A percentile compares a stretch with the other conserved stretches of the same genome.
These are phyloP conservation scores for Saccharomycopsis hybrid DNA, from an alignment of 1,139 yeast species.

Conservation along the genomic window DNA sequence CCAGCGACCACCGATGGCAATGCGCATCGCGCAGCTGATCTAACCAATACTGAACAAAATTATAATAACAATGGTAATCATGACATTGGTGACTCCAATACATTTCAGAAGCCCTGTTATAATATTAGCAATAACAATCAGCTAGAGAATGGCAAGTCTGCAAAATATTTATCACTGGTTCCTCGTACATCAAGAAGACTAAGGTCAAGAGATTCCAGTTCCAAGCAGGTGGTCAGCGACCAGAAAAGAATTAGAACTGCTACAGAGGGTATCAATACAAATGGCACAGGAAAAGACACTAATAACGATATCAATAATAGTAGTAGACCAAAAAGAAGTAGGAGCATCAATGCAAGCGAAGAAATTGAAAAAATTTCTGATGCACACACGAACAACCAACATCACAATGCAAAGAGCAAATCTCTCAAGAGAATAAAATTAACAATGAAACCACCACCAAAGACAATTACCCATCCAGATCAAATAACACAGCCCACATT, in stretches of 20 bases:
- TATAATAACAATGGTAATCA: too few species aligned
- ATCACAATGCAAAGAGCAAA: too few species aligned
- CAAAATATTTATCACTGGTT: not conserved
- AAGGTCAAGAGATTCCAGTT: not conserved
- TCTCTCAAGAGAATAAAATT: constrained; percentile 5
- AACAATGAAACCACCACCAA: not conserved
- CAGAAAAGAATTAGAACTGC: not conserved
- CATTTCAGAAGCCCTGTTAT: not conserved
- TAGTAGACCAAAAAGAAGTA: too few species aligned
- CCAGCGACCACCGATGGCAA: not conserved
- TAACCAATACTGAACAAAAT: not conserved
- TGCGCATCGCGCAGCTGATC: not conserved
- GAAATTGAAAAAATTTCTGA: too few species aligned
- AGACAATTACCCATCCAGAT: constrained; percentile 66
- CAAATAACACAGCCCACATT: constrained; percentile 46
- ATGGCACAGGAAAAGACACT: not conserved
- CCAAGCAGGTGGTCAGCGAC: not conserved
- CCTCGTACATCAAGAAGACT: not conserved
- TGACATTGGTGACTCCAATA: too few species aligned
- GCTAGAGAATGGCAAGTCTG: not conserved
- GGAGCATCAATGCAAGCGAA: too few species aligned
- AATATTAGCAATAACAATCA: too few species aligned
- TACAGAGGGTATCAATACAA: not conserved
- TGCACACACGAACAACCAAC: too few species aligned
- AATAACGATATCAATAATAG: too few species aligned